Conservation (phyloP, 306 rosid genomes). For the Aeschynomene evenia region DNA sequence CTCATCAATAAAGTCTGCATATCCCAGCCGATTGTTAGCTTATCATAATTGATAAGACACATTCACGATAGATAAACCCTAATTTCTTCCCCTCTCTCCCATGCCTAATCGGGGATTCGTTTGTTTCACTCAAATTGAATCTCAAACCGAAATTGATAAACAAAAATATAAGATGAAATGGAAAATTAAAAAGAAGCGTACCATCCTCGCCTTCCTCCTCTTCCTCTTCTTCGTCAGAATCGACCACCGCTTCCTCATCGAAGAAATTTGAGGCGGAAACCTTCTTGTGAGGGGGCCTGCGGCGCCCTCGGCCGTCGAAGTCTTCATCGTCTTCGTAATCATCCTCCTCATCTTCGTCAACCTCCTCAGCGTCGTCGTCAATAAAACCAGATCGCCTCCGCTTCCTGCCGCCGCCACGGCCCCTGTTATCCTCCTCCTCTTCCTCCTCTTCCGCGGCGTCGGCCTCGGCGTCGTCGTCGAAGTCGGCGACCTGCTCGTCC, state of each 20-base stretch:
- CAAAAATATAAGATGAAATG: background rate
- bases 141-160: background rate
- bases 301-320: conserved; percentile 32
- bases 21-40: conserved; percentile 11
- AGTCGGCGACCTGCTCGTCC: conserved; percentile 53
- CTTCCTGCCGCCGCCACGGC: conserved; percentile 50
- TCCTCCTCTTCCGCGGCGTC: conserved; percentile 68
- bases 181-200: conserved; percentile 19
- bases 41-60: too few relatives aligned
- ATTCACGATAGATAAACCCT: conserved; percentile 12
- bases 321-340: conserved; percentile 58
- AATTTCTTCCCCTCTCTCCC: background rate
- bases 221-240: conserved; percentile 83
- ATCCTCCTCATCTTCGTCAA: conserved; percentile 73
- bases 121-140: background rate
- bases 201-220: conserved; percentile 96
- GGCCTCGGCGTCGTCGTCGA: conserved; percentile 51
- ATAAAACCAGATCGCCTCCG: conserved; percentile 61
- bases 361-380: conserved; percentile 81
- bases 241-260: conserved; percentile 77
- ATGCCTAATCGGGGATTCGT: background rate
- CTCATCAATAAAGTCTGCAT: conserved; percentile 75
- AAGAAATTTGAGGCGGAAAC: conserved; percentile 57
- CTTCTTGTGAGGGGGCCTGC: conserved; percentile 46
- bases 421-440: conserved; percentile 49